Percentiles rank a stretch among this genome's conserved stretches.
Evolutionary conservation across 495 filamentous ascomycete species (phyloP).

Genomic region (Neurospora cerealis): DNA sequence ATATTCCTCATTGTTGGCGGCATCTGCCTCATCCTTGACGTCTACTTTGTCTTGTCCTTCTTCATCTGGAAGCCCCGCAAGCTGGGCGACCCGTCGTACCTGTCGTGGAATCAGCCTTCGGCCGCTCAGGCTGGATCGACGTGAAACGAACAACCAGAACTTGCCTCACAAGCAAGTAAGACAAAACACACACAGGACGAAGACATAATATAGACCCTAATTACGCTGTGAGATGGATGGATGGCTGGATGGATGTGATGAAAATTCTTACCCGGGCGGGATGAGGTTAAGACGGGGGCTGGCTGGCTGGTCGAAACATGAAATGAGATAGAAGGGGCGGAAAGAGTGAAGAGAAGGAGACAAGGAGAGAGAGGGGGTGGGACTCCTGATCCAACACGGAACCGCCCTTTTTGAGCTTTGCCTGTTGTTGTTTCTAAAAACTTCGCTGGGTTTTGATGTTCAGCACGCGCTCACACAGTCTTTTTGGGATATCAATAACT

Average conservation of each 20-base stretch:
- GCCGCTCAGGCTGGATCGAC: constrained; percentile 27
- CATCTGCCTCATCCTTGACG: constrained; percentile 79
- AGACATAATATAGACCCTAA: neutral
- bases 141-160: neutral
- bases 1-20: constrained; percentile 92
- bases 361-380: neutral
- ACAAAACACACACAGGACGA: neutral
- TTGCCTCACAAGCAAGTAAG: neutral
- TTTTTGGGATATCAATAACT: neutral
- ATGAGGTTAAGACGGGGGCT: neutral
- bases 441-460: neutral
- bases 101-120: constrained; percentile 92
- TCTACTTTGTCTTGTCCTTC: constrained; percentile 80
- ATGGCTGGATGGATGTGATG: neutral
- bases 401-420: neutral
- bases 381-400: neutral
- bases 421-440: constrained; percentile 3
- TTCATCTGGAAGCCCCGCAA: constrained; percentile 83
- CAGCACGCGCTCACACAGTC: neutral
- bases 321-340: constrained; percentile 4
- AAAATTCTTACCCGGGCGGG: neutral
- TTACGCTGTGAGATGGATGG: neutral
- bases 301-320: neutral
- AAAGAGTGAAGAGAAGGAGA: neutral
- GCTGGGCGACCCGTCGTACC: constrained; percentile 93